Evolutionary conservation across 345 rosid species (phyloP).

Genomic region (Eucalyptus virginea): DNA sequence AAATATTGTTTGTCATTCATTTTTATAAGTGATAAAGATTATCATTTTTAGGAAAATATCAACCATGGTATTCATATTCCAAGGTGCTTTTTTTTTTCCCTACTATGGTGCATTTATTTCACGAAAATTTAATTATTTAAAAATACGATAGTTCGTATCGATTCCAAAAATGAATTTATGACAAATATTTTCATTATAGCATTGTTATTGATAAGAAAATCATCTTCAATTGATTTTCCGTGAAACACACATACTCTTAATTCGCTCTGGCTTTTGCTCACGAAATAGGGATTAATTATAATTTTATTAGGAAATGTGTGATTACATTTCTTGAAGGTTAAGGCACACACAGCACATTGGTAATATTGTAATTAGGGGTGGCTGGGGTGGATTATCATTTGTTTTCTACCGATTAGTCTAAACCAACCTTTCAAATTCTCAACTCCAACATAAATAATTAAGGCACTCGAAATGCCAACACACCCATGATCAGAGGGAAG

Average conservation of each 20-base stretch:
- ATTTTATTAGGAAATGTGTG: not conserved
- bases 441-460: not conserved
- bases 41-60: too few species aligned
- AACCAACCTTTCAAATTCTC: not conserved
- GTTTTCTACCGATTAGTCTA: not conserved
- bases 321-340: not conserved
- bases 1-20: too few species aligned
- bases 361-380: not conserved
- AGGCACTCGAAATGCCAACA: not conserved
- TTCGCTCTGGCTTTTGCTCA: not conserved
- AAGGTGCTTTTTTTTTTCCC: not conserved
- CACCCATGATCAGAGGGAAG: not conserved
- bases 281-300: rapidly evolving
- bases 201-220: not conserved
- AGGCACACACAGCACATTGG: not conserved
- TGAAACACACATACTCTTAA: not conserved
- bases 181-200: not conserved
- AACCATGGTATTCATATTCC: too few species aligned
- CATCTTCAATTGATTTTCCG: not conserved
- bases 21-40: too few species aligned
- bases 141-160: rapidly evolving
- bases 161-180: not conserved
- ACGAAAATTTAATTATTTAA: not conserved
- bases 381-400: not conserved
- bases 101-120: not conserved